A percentile compares a stretch with the other conserved stretches of the same genome.
Conservation (phyloP, 139 green algal genomes). For the Axilococcus clingmanii region DNA sequence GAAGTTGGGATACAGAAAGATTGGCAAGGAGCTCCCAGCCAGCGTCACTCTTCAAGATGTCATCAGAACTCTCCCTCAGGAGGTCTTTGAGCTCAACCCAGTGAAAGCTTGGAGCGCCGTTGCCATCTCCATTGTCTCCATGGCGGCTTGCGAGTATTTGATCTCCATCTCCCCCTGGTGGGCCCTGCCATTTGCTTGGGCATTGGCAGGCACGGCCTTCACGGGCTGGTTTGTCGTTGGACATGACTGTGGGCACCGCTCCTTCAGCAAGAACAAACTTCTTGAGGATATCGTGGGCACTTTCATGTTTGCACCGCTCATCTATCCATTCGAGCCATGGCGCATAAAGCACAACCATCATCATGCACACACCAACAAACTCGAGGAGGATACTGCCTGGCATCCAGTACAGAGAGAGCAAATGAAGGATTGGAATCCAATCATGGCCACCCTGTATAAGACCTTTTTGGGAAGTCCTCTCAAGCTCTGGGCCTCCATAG, state of each 20-base stretch:
- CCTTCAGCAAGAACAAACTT: conserved; percentile 90
- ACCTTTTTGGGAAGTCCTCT: conserved; percentile 78
- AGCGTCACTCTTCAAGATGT: conserved; percentile 70
- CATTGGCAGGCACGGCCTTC: conserved; percentile 78
- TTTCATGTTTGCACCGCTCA: conserved; percentile 82
- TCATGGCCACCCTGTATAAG: conserved; percentile 38
- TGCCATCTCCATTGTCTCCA: conserved; percentile 42
- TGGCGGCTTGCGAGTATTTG: conserved; percentile 56
- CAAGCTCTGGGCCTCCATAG: conserved; percentile 81
- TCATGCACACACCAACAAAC: conserved; percentile 97
- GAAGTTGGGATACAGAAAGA: conserved; percentile 68
- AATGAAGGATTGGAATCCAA: conserved; percentile 27
- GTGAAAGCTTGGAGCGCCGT: conserved; percentile 65
- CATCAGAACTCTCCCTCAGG: conserved; percentile 65
- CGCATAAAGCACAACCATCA: conserved; percentile 98
- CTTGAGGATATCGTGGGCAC: conserved; percentile 96
- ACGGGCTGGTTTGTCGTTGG: conserved; percentile 93
- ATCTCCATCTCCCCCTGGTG: conserved; percentile 82
- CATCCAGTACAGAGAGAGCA: conserved; percentile 66
- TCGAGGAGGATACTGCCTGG: conserved; percentile 92
- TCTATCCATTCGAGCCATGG: conserved; percentile 98
- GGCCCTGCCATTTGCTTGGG: conserved; percentile 86
- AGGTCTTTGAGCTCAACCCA: conserved; percentile 78
- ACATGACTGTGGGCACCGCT: conserved; percentile 90
- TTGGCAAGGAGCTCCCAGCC: conserved; percentile 78